These are phyloP conservation scores for Diatrype stigma DNA, from an alignment of 2,329 filamentous ascomycete genomes.

Conservation along the genomic window DNA sequence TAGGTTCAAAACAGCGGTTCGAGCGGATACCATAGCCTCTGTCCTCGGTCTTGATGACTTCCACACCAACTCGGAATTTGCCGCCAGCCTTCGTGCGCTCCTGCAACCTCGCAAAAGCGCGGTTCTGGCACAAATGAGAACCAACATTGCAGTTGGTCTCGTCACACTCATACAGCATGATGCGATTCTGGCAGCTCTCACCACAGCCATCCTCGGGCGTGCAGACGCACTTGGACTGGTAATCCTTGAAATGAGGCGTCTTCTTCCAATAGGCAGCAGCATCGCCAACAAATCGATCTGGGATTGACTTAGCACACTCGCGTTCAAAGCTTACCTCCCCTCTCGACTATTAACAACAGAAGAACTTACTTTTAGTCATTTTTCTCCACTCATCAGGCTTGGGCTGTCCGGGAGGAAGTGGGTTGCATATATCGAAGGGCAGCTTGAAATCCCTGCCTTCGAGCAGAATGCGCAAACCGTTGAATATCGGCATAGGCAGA, in stretches of 20 bases:
- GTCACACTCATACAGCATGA: conserved; percentile 98
- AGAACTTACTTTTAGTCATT: conserved; percentile 75
- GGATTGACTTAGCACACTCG: conserved; percentile 24
- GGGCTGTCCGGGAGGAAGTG: conserved; percentile 77
- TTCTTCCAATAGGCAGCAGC: conserved; percentile 79
- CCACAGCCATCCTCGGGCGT: conserved; percentile 74
- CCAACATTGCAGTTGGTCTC: conserved; percentile 80
- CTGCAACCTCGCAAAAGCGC: conserved; percentile 77
- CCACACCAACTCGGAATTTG: conserved; percentile 87
- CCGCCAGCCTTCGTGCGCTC: conserved; percentile 72
- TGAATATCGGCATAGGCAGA: conserved; percentile 75
- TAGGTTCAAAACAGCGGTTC: conserved; percentile 79
- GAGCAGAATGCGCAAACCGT: conserved; percentile 66
- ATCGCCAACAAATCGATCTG: conserved; percentile 87
- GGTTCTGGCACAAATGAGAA: conserved; percentile 73
- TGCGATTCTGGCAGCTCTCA: conserved; percentile 87
- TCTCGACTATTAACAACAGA: not conserved
- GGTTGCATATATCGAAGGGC: conserved; percentile 85
- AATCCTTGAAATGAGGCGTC: conserved; percentile 67
- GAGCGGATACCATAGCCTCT: conserved; percentile 88
- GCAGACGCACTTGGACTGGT: conserved; percentile 75
- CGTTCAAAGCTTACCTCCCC: not conserved
- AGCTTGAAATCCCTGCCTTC: conserved; percentile 79
- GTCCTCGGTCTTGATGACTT: conserved; percentile 86
- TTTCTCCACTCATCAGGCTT: conserved; percentile 93